Evolutionary conservation across 306 rosid species (phyloP).

Genomic region (Pyrus betulifolia): DNA sequence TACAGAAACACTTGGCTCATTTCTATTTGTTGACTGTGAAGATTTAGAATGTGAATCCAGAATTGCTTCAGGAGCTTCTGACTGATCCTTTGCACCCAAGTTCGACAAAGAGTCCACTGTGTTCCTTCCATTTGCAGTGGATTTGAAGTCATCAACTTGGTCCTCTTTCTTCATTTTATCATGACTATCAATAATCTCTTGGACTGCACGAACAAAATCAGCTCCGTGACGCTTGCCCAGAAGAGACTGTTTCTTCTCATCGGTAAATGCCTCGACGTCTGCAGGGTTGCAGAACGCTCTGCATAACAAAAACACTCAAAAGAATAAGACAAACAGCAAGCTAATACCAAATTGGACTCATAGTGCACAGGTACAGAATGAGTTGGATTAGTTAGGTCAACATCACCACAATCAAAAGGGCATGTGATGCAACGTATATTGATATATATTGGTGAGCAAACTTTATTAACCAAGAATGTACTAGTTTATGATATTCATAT

Average conservation of each 20-base stretch:
- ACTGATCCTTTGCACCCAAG: constrained; percentile 35
- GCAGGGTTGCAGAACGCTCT: constrained; percentile 96
- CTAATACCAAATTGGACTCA: not conserved
- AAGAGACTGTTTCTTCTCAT: constrained; percentile 89
- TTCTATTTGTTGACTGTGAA: constrained; percentile 31
- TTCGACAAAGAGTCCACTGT: constrained; percentile 32
- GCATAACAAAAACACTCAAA: constrained; percentile 26
- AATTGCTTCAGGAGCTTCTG: constrained; percentile 31
- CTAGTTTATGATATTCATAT: not conserved
- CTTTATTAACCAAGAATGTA: not conserved
- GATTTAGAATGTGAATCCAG: constrained; percentile 31
- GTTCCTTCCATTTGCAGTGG: constrained; percentile 37
- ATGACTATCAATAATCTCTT: constrained; percentile 70
- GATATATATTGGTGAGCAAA: not conserved
- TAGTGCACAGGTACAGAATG: not conserved
- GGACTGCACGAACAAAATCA: constrained; percentile 89
- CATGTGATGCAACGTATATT: not conserved
- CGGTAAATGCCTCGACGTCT: constrained; percentile 94
- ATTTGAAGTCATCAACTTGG: constrained; percentile 33
- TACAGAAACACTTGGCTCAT: constrained; percentile 32
- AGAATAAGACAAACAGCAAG: constrained; percentile 23
- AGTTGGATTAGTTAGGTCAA: not conserved
- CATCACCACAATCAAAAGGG: not conserved
- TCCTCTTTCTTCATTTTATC: constrained; percentile 63
- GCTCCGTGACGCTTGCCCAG: constrained; percentile 83